phyloP scores from a whole-genome alignment of 441 rosid species.

The Erodium texanum region DNA sequence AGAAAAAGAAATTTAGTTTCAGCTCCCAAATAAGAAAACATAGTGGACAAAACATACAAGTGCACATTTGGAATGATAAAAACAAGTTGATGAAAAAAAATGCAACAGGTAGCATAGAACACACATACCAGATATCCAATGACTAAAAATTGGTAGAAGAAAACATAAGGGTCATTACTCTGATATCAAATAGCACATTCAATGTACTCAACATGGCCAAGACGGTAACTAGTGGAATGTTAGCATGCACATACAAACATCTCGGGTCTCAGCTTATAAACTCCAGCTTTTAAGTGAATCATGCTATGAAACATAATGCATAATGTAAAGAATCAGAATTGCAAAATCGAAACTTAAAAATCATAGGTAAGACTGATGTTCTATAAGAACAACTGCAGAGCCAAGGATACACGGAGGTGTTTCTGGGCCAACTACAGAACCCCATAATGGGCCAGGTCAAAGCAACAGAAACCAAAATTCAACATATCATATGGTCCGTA shows the following conservation, averaged over 20 bases:
- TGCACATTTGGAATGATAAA: not conserved
- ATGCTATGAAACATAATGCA: not conserved
- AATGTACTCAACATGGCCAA: not conserved
- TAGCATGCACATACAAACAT: too few species aligned
- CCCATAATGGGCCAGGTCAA: not conserved
- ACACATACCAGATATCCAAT: too few species aligned
- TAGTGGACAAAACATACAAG: not conserved
- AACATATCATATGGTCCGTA: too few species aligned
- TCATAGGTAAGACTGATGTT: too few species aligned
- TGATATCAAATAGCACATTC: not conserved
- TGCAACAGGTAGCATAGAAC: not conserved
- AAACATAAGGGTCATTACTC: not conserved
- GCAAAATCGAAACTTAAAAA: not conserved
- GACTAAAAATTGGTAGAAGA: not conserved
- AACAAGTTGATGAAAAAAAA: not conserved
- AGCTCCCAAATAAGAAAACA: not conserved
- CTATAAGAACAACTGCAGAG: too few species aligned
- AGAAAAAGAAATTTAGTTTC: not conserved
- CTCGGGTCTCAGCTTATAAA: too few species aligned
- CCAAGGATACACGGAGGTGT: not conserved
- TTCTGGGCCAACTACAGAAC: not conserved
- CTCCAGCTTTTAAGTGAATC: too few species aligned
- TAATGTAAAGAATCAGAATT: not conserved
- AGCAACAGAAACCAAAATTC: too few species aligned
- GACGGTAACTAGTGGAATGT: too few species aligned